Evolutionary conservation across 73 alveolate species (phyloP).

Genomic region (Symbiodinium natans): DNA sequence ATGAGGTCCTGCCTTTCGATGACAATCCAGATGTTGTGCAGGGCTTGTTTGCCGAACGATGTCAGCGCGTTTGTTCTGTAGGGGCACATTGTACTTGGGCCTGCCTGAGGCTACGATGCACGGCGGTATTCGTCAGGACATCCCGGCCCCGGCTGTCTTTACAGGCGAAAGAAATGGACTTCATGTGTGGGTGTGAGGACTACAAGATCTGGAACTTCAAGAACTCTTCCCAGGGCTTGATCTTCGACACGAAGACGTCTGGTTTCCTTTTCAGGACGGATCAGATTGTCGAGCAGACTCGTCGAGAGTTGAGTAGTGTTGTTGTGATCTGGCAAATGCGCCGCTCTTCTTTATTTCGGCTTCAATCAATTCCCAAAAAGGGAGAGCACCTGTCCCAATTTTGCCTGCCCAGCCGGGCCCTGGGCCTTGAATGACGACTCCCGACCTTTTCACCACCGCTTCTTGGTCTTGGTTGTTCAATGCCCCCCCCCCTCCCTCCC

Average conservation of each 20-base stretch:
- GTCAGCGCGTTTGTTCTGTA: not conserved
- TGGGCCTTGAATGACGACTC: slow-evolving; percentile 59
- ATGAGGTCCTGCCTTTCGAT: slow-evolving; percentile 11
- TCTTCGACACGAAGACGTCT: slow-evolving; percentile 59
- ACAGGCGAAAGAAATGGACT: not conserved
- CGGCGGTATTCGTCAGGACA: slow-evolving; percentile 52
- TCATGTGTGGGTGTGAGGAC: slow-evolving; percentile 41
- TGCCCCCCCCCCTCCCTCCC: no score
- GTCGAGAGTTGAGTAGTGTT: no score
- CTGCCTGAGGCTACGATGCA: slow-evolving; percentile 57
- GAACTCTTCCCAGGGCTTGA: slow-evolving; percentile 48
- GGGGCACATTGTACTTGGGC: not conserved
- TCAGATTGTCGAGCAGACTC: no score
- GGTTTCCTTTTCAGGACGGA: slow-evolving; percentile 66
- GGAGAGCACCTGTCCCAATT: not conserved
- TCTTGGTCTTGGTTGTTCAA: no score
- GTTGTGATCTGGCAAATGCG: no score
- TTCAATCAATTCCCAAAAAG: not conserved
- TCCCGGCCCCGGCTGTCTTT: not conserved
- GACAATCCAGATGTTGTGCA: slow-evolving; percentile 38
- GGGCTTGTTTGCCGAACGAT: not conserved
- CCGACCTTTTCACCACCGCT: slow-evolving; percentile 74
- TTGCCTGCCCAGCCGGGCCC: not conserved
- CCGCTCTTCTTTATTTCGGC: not conserved
- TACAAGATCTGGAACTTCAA: slow-evolving; percentile 86